These are phyloP conservation scores for Rhizopogon sp. DNA, from an alignment of 768 basidiomycete genomes.

Conservation along the genomic window DNA sequence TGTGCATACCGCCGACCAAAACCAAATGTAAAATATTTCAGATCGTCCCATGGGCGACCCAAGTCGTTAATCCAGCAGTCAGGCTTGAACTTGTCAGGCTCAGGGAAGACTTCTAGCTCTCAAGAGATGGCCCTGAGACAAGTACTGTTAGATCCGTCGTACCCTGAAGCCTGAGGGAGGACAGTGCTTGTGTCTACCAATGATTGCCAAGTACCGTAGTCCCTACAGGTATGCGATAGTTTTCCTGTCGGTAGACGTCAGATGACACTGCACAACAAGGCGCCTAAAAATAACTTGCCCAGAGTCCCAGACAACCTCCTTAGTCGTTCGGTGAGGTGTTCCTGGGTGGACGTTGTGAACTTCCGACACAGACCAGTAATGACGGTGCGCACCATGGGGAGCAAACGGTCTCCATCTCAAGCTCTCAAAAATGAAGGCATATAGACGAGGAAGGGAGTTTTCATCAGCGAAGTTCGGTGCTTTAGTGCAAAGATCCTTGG, in stretches of 20 bases:
- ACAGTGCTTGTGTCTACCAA: slow-evolving; percentile 6
- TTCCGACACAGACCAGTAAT: not conserved
- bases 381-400: slow-evolving; percentile 7
- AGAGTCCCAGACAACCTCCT: not conserved
- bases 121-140: slow-evolving; percentile 1
- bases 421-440: slow-evolving; percentile 25
- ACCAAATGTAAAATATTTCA: slow-evolving; percentile 48
- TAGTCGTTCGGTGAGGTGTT: not conserved
- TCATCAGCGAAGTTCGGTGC: slow-evolving; percentile 28
- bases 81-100: slow-evolving; percentile 48
- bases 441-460: slow-evolving; percentile 19
- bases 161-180: not conserved
- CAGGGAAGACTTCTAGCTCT: slow-evolving; percentile 20
- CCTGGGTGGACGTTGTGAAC: not conserved
- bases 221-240: slow-evolving; percentile 18
- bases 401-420: slow-evolving; percentile 27
- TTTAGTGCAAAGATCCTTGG: not conserved
- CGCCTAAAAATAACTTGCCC: not conserved
- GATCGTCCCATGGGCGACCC: slow-evolving; percentile 39
- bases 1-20: slow-evolving; percentile 39
- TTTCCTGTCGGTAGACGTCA: slow-evolving; percentile 10
- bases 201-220: slow-evolving; percentile 15
- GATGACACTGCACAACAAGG: not conserved
- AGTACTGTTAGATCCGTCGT: not conserved
- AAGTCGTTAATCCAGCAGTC: slow-evolving; percentile 46